Conservation (phyloP, 129 eudicot genomes). For the sunflower (Helianthus annuus) region HanXRQr2.0-SUNRISE NC_035436.2:95448831-95449330, state of each 20-base stretch:
- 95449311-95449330: slow-evolving; percentile 5
- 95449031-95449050: slow-evolving; percentile 2
- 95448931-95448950: no score
- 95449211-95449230: slow-evolving; percentile 40
- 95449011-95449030: no score
- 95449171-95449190: background rate
- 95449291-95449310: background rate
- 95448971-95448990: no score
- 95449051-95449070: slow-evolving; percentile 48
- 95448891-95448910: no score
- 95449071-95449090: slow-evolving; percentile 51
- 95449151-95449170: no score
- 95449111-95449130: slow-evolving; percentile 18
- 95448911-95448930: no score
- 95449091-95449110: slow-evolving; percentile 29
- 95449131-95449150: slow-evolving; percentile 35
- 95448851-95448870: no score
- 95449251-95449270: slow-evolving; percentile 43
- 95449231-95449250: slow-evolving; percentile 45
- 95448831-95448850: no score
- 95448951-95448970: no score
- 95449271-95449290: slow-evolving; percentile 36
- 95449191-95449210: slow-evolving; percentile 31
- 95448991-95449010: no score
- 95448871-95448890: no score